Evolutionary conservation across 805 yeast genomes (phyloP).

Genomic region (Pichia insulana): DNA sequence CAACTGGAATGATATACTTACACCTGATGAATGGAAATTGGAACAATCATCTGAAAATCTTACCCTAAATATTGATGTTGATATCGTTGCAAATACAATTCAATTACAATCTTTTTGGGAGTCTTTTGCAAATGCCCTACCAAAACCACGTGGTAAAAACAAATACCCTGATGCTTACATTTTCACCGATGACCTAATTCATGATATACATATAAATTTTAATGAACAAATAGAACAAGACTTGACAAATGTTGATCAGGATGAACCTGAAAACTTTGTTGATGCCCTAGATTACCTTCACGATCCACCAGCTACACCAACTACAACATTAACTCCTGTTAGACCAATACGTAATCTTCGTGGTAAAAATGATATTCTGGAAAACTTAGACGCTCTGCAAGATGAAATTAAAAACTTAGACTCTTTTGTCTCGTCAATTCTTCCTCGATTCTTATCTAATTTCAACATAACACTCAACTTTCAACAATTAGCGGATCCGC

Average conservation of each 20-base stretch:
- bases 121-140: slow-evolving; percentile 22
- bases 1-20: slow-evolving; percentile 11
- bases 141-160: slow-evolving; percentile 34
- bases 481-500: too few relatives aligned
- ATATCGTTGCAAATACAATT: slow-evolving; percentile 10
- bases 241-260: neutral
- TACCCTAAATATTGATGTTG: slow-evolving; percentile 11
- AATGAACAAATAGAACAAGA: slow-evolving; percentile 8
- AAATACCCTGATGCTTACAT: slow-evolving; percentile 44
- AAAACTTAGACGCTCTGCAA: too few relatives aligned
- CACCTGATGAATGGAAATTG: slow-evolving; percentile 12
- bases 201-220: slow-evolving; percentile 31
- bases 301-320: neutral
- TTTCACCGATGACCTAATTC: slow-evolving; percentile 41
- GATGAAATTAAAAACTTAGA: too few relatives aligned
- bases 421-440: too few relatives aligned
- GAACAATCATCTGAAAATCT: slow-evolving; percentile 11
- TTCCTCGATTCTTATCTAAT: too few relatives aligned
- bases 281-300: neutral
- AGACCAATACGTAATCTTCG: neutral
- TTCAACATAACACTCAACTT: too few relatives aligned
- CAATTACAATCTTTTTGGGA: slow-evolving; percentile 17
- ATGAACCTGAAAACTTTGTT: neutral
- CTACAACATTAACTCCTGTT: neutral
- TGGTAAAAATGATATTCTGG: neutral